Evolutionary conservation across 2,329 filamentous ascomycete genomes (phyloP).

Genomic region (Aureobasidium leucospermi): DNA sequence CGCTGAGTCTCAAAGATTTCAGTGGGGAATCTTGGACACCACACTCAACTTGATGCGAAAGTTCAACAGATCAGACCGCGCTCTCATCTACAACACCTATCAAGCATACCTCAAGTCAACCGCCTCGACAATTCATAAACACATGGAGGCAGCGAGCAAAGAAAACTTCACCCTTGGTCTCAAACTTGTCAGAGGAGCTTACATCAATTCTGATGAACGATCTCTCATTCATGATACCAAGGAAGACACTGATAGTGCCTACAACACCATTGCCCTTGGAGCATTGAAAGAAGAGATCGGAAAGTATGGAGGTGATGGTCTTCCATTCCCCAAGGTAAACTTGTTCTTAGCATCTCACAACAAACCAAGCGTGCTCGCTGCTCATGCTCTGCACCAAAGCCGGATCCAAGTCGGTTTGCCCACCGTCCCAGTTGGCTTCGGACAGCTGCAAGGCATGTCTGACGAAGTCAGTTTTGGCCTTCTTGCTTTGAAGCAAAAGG

Average conservation of each 20-base stretch:
- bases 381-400: not conserved
- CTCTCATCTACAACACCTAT: slow-evolving; percentile 44
- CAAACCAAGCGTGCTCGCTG: not conserved
- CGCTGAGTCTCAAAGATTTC: slow-evolving; percentile 47
- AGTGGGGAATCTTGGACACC: slow-evolving; percentile 47
- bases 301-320: not conserved
- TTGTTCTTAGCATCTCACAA: slow-evolving; percentile 27
- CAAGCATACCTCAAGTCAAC: slow-evolving; percentile 48
- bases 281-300: slow-evolving; percentile 20
- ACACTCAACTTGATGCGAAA: slow-evolving; percentile 47
- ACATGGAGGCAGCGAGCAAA: slow-evolving; percentile 30
- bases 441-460: slow-evolving; percentile 24
- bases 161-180: slow-evolving; percentile 45
- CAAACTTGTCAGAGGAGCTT: slow-evolving; percentile 48
- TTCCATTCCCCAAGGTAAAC: slow-evolving; percentile 19
- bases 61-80: slow-evolving; percentile 39
- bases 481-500: slow-evolving; percentile 16
- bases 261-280: slow-evolving; percentile 21
- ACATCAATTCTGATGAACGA: slow-evolving; percentile 41
- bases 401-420: not conserved
- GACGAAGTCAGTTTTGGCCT: slow-evolving; percentile 22
- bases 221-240: slow-evolving; percentile 24
- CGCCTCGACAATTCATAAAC: slow-evolving; percentile 36
- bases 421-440: slow-evolving; percentile 17
- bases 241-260: slow-evolving; percentile 22